phyloP scores from a whole-genome alignment of 306 rosid genomes.

The Malus orientalis region DNA sequence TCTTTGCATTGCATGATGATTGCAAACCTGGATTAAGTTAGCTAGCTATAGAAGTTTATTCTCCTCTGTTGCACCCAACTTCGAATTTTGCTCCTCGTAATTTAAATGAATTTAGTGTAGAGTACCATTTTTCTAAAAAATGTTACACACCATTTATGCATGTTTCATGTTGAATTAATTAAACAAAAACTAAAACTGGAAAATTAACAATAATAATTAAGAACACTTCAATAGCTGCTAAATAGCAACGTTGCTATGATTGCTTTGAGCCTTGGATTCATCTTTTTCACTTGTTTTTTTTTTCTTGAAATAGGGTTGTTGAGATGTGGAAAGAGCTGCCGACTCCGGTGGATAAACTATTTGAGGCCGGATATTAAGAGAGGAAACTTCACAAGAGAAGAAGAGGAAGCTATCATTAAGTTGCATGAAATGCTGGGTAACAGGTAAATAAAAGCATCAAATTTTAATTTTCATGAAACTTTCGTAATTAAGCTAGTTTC shows the following conservation, averaged over 20 bases:
- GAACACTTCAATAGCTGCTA: not conserved
- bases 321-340: slow-evolving; percentile 96
- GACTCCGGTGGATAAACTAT: slow-evolving; percentile 85
- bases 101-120: too few relatives aligned
- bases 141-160: not conserved
- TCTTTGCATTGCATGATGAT: not conserved
- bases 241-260: not conserved
- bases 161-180: not conserved
- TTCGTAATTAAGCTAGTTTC: not conserved
- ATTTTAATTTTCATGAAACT: not conserved
- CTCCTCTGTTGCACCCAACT: not conserved
- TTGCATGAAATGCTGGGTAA: slow-evolving; percentile 71
- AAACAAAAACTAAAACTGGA: too few relatives aligned
- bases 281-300: not conserved
- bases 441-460: slow-evolving; percentile 35
- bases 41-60: too few relatives aligned
- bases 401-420: slow-evolving; percentile 60
- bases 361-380: slow-evolving; percentile 85
- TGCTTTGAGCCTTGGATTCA: slow-evolving; percentile 1
- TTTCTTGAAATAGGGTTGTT: slow-evolving; percentile 43
- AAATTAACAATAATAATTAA: not conserved
- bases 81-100: too few relatives aligned
- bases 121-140: not conserved
- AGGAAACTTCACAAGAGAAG: slow-evolving; percentile 82
- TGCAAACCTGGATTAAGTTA: not conserved